Base-by-base conservation (phyloP, 2,329 filamentous ascomycete genomes). In the Chaetomium strumarium region DNA sequence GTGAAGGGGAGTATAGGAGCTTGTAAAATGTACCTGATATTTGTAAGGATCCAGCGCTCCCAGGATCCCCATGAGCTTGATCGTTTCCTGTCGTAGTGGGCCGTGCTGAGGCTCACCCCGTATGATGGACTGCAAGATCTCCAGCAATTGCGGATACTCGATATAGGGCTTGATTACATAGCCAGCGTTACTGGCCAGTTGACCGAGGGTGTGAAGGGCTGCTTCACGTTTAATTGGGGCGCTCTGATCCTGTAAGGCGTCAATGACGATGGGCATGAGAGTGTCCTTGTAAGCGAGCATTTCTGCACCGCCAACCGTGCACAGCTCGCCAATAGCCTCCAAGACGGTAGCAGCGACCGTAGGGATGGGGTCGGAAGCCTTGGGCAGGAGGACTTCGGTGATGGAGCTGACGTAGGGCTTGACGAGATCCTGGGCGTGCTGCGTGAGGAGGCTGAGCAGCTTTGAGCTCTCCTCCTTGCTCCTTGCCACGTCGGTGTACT, bases 401-500 rank as follows among this genome's bases (percentile, higher is more conserved):
- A 99, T 97, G 1, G 93, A 90, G 64, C 96, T 90, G 42, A 99
- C 93, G 63, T 97, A 97, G 3, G 93, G 92, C 67, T 92, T 92
- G 66, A 99, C 95, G 12, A 99, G 78, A 50, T 86, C 86, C 55
- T 95, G 92, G 0, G 93, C 92, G 64, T 96, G 95, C 58, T 90
- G 86, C 8, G 97, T 92, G 37, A 99, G 81, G 52, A 97, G 81
- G 61, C 91, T 95, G 57, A 99, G 85, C 3, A 99, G 76, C 65
- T 90, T 91, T 10, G 93, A 91, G 62, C 91, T 96, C 68, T 99
- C 93, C 70, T 97, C 92, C 69, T 97, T 97, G 70, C 92, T 95
- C 43, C 90, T 83, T 8, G 92, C 81, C 47, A 92, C 93, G 66
- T 95, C 95, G 7, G 93, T 95, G 64, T 96, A 97, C 62, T 96